Evolutionary conservation across 208 protist genomes (phyloP).

Genomic region (Acanthamoeba castellanii): DNA sequence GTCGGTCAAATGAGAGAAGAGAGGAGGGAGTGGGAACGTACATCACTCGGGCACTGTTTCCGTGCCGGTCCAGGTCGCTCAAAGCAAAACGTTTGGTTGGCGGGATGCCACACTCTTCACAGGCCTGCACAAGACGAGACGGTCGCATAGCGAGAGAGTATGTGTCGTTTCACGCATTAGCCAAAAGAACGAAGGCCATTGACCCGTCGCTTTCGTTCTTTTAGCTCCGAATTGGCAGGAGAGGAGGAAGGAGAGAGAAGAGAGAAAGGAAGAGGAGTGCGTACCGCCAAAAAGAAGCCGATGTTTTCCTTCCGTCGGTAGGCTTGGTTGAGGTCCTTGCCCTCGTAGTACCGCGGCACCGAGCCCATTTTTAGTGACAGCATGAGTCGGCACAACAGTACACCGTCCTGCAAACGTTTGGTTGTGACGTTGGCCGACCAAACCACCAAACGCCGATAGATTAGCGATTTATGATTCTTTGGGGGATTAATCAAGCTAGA

Average conservation of each 20-base stretch:
- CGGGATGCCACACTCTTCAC: slow-evolving; percentile 38
- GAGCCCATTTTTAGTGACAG: slow-evolving; percentile 16
- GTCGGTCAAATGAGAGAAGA: not conserved
- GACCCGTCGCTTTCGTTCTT: not conserved
- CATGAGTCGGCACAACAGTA: slow-evolving; percentile 52
- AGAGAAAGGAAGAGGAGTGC: not conserved
- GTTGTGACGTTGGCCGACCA: no score
- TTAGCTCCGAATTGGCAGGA: not conserved
- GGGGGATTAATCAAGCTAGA: no score
- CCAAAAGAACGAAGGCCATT: slow-evolving; percentile 1
- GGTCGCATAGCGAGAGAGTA: not conserved
- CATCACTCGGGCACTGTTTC: slow-evolving; percentile 4
- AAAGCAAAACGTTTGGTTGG: not conserved
- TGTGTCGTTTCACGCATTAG: no score
- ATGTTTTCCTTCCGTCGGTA: slow-evolving; percentile 57
- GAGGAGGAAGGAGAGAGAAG: not conserved
- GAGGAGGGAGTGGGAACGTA: not conserved
- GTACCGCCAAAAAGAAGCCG: slow-evolving; percentile 47
- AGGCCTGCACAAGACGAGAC: not conserved
- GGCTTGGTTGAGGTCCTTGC: slow-evolving; percentile 46
- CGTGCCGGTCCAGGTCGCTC: slow-evolving; percentile 27
- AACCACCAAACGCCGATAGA: no score
- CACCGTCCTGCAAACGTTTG: not conserved
- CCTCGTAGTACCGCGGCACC: slow-evolving; percentile 24
- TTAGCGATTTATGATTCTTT: no score